These are phyloP conservation scores for Penicillium roqueforti DNA, from an alignment of 495 filamentous ascomycete genomes.

Conservation along the genomic window DNA sequence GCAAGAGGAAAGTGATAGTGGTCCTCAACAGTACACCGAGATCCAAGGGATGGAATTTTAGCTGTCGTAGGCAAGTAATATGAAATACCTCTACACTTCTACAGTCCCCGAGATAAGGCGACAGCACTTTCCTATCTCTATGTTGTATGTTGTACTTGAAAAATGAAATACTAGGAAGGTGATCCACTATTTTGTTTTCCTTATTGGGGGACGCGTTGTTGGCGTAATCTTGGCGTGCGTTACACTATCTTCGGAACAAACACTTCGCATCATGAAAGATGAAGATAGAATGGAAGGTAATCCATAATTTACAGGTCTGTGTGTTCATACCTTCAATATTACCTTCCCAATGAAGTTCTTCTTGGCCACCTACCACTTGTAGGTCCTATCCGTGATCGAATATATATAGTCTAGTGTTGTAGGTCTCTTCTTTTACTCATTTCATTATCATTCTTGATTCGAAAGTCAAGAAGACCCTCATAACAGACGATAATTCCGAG, in stretches of 20 bases:
- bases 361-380: no score
- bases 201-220: background rate
- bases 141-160: no score
- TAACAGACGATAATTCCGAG: background rate
- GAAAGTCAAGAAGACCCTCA: no score
- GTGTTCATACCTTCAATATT: background rate
- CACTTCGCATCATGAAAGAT: background rate
- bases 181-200: background rate
- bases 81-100: no score
- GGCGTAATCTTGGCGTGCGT: background rate
- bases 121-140: background rate
- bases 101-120: background rate
- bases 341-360: background rate
- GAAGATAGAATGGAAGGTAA: background rate
- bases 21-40: background rate
- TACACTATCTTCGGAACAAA: background rate
- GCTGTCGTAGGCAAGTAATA: background rate
- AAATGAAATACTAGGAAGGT: background rate
- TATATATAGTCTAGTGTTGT: no score
- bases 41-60: background rate
- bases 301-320: background rate
- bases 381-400: no score
- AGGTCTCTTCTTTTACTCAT: background rate
- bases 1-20: background rate
- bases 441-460: background rate